Evolutionary conservation across 257 asterid species (phyloP), one percentile per base, ranked within the genome.

Genomic region (Linderniella brevidens): DNA sequence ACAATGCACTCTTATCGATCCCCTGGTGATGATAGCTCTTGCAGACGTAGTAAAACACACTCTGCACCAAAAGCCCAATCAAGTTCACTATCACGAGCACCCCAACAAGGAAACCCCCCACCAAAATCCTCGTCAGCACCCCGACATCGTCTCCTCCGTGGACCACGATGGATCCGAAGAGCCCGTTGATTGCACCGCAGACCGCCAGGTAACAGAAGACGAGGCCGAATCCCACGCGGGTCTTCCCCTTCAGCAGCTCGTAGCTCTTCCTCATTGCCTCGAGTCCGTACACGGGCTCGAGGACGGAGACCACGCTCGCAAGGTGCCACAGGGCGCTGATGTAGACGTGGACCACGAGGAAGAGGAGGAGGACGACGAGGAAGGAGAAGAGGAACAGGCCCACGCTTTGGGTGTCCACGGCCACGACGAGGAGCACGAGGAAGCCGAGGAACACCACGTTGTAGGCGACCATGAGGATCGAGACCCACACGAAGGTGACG

Each of bases 41-140:
- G 65, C 97, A 88, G 0, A 88, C 90, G 42, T 83, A 88, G 69
- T 88, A 88, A 68, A 84, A 83, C 70, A 88, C 93, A 58, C 95
- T 83, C 75, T 88, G 97, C 64, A 78, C 92, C 75, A 80, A 58
- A 37, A 88, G 64, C 55, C 97, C 97, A 19, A 78, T 65, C 35
- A 88, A 69, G 69, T 84, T 88, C 50, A 83, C 93, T 48, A 88
- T 74, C 70, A 84, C 97, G 63, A 83, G 59, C 25, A 80, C 65
- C 3, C 93, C 97, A 37, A 88, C 97, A 58, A 88, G 76, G 57
- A 88, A 76, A 8, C 95, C 97, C 13, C 95, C 97, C 3, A 76
- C 78, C 50, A 78, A 19, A 56, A 88, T 80, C 68, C 95, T 77
- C 2, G 74, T 38, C 18, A 74, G n/a, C 32, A 84, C 80, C 25